These are phyloP conservation scores for Diaporthe nobilis DNA, from an alignment of 2,329 filamentous ascomycete genomes.

Conservation along the genomic window DNA sequence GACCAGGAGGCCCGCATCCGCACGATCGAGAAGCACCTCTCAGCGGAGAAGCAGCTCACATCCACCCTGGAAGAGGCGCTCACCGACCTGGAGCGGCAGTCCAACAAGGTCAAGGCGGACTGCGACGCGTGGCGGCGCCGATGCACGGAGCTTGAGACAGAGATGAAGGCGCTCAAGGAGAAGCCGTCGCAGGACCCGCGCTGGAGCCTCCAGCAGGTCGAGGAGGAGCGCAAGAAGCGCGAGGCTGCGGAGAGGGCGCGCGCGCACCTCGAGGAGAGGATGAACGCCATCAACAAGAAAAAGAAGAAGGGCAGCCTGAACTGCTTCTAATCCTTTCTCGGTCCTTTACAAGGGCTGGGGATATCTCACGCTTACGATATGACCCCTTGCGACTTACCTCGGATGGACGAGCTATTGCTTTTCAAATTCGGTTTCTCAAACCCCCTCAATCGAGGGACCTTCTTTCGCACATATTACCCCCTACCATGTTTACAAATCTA, in stretches of 20 bases:
- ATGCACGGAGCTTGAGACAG: conserved; percentile 79
- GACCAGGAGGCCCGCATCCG: conserved; percentile 96
- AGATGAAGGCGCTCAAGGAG: conserved; percentile 76
- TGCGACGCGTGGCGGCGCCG: conserved; percentile 93
- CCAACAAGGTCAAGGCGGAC: conserved; percentile 91
- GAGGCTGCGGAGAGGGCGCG: conserved; percentile 90
- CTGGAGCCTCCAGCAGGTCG: conserved; percentile 88
- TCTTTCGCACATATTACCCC: conserved; percentile 39
- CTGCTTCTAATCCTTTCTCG: conserved; percentile 81
- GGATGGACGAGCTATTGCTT: conserved; percentile 22
- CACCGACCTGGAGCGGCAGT: conserved; percentile 91
- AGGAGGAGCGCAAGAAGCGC: conserved; percentile 95
- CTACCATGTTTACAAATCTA: conserved; percentile 31
- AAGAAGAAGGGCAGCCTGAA: conserved; percentile 97
- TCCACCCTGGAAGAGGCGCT: conserved; percentile 95
- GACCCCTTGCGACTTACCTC: conserved; percentile 30
- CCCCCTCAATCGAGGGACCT: conserved; percentile 1
- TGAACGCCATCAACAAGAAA: conserved; percentile 89
- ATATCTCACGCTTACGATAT: conserved; percentile 28
- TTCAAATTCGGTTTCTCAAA: neutral
- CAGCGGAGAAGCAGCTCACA: conserved; percentile 96
- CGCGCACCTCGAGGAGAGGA: conserved; percentile 92
- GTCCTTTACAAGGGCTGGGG: neutral
- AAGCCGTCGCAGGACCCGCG: conserved; percentile 68
- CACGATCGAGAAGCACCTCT: conserved; percentile 96